Evolutionary conservation across 345 rosid genomes (phyloP).

Genomic region (Odontarrhena argentea): DNA sequence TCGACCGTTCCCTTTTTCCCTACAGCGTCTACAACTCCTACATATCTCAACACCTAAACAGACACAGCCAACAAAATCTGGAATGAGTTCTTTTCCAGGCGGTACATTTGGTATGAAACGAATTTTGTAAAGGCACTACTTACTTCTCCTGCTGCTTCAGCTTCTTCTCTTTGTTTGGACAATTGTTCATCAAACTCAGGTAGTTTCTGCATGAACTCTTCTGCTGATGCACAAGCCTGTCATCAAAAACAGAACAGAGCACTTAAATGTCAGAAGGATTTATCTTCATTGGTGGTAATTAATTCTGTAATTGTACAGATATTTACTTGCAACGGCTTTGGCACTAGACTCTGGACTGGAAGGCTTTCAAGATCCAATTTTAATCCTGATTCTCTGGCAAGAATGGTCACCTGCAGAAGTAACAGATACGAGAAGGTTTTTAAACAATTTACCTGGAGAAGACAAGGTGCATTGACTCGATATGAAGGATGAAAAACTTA

Average conservation of each 20-base stretch:
- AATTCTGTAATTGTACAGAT: conserved; percentile 9
- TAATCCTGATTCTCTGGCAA: conserved; percentile 94
- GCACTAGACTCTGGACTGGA: conserved; percentile 82
- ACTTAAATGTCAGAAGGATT: conserved; percentile 7
- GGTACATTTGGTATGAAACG: neutral
- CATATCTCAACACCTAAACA: conserved; percentile 81
- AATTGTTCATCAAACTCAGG: conserved; percentile 74
- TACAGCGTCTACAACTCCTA: conserved; percentile 80
- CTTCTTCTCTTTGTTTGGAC: conserved; percentile 69
- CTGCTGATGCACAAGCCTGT: conserved; percentile 78
- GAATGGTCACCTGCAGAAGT: conserved; percentile 79
- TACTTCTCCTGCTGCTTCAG: conserved; percentile 86
- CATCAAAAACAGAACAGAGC: conserved; percentile 25
- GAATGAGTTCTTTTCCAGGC: conserved; percentile 23
- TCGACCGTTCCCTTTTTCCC: conserved; percentile 68
- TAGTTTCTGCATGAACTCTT: conserved; percentile 78
- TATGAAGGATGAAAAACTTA: conserved; percentile 29
- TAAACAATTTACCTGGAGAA: neutral
- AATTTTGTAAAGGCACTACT: conserved; percentile 42
- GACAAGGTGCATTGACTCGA: conserved; percentile 1
- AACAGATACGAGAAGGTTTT: conserved; percentile 3
- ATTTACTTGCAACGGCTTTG: conserved; percentile 82
- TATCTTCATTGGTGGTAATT: neutral
- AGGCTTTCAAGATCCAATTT: conserved; percentile 88
- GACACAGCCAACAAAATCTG: conserved; percentile 10